Base-by-base conservation (phyloP, 768 basidiomycete species). In the Kwoniella bestiolae region DNA sequence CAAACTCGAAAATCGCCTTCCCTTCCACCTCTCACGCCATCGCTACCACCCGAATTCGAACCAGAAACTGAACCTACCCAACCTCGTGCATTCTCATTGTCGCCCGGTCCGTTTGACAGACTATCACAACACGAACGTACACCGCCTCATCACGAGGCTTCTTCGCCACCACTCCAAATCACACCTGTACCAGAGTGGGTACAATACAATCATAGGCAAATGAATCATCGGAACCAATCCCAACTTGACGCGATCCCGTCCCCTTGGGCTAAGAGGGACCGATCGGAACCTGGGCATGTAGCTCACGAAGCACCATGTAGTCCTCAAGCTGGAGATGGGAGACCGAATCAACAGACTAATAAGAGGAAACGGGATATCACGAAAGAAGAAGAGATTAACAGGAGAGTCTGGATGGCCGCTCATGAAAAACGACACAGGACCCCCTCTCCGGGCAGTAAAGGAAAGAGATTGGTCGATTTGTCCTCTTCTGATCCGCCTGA, bases 161-260 rank as follows among this genome's bases (percentile, higher is more conserved):
- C 47, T 41, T 50, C 56, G 11, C 35, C 49, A 21, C 57, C 32
- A 6, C 60, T 50, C 41, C 68, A 53, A 1, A 65, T 69, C 38
- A 73, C 71, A 21, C 71, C 71, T n/a, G 34, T 74, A 16, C 72
- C 72, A 5, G 35, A 31, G 1, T 55, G 61, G n/a, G 50, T 74
- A 31, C 32, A 71, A 21, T 34, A 52, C 14, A 60, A 63, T 16
- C 72, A 74, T 31, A 26, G 35, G 25, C 63, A 63, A 21, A 35
- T 74, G 16, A 66, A 64, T 50, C 63, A 63, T 32, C 66, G 63
- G 26, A 67, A 74, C 50, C 51, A 57, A 9, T 65, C 34, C 1
- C 46, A 63, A 34, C 34, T 55, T 16, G 52, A 29, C 34, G 52
- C 52, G 2, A 60, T 73, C 16, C 49, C 41, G 60, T 67, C 66